Percentiles rank a stretch among this genome's conserved stretches.
Evolutionary conservation across 306 rosid genomes (phyloP).

Genomic region (Acacia acuminata): DNA sequence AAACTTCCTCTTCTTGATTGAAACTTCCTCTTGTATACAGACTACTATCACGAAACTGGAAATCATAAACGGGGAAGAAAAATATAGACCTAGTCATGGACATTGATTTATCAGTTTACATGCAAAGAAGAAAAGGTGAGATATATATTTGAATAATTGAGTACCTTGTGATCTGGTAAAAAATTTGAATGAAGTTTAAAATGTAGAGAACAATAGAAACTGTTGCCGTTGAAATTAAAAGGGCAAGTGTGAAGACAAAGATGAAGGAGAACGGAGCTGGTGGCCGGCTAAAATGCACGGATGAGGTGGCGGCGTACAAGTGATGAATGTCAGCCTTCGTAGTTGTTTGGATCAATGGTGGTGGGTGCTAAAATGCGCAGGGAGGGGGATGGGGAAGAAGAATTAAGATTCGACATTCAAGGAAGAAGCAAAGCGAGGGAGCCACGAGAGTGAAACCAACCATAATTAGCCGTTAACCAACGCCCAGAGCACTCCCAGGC

Average conservation of each 20-base stretch:
- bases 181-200: not conserved
- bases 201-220: constrained; percentile 24
- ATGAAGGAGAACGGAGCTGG: not conserved
- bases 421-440: constrained; percentile 9
- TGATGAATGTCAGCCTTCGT: not conserved
- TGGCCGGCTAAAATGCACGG: not conserved
- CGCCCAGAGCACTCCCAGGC: not conserved
- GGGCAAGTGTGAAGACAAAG: not conserved
- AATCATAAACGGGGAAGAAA: not conserved
- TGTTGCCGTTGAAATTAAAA: constrained; percentile 30
- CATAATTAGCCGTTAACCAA: not conserved
- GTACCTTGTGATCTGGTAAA: constrained; percentile 16
- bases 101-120: not conserved
- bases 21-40: too few relatives aligned
- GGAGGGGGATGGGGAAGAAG: not conserved
- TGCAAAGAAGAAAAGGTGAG: not conserved
- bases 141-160: not conserved
- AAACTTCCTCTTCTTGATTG: constrained; percentile 8
- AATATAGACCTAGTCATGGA: not conserved
- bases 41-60: not conserved
- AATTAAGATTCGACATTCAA: not conserved
- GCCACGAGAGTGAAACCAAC: not conserved
- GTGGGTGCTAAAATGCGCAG: not conserved
- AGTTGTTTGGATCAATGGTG: not conserved
- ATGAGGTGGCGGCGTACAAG: not conserved